Conservation (phyloP, 2,329 filamentous ascomycete species). For the Phyllosticta capitalensis region DNA sequence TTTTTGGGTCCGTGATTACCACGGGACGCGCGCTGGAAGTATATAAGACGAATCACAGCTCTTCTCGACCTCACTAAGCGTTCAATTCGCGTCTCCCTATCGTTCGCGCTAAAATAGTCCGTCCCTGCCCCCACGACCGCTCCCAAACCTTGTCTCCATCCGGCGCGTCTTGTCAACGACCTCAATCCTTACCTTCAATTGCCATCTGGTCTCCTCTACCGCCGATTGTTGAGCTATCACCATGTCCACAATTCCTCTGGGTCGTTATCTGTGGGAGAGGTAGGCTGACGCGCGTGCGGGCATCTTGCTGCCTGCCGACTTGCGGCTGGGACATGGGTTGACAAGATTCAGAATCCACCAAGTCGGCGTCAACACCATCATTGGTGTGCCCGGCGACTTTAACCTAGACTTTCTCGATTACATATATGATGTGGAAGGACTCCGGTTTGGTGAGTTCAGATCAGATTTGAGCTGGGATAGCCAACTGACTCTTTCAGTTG, state of each 20-base stretch:
- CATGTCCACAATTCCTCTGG: slow-evolving; percentile 29
- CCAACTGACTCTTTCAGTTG: slow-evolving; percentile 23
- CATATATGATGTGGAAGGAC: slow-evolving; percentile 30
- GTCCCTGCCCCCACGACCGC: neutral
- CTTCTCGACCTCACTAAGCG: neutral
- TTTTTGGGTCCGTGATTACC: neutral
- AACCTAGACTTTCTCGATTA: slow-evolving; percentile 37
- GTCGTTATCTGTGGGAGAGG: slow-evolving; percentile 34
- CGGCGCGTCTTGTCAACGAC: neutral
- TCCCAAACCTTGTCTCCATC: neutral
- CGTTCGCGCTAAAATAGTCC: neutral
- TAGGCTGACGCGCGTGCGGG: slow-evolving; percentile 1
- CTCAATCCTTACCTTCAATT: neutral
- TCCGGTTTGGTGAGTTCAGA: slow-evolving; percentile 24
- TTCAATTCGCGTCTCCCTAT: neutral
- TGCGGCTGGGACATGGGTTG: neutral
- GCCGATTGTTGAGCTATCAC: neutral
- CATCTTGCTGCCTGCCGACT: neutral
- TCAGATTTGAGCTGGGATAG: neutral
- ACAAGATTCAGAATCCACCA: slow-evolving; percentile 26
- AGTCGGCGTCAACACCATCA: slow-evolving; percentile 31
- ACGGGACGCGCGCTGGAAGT: neutral
- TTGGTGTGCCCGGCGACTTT: slow-evolving; percentile 38
- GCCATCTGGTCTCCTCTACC: neutral
- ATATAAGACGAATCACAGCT: neutral